Percentiles rank a stretch among this genome's conserved stretches.
phyloP scores from a whole-genome alignment of 495 filamentous ascomycete species.

The Tuber umbilicatum region DNA sequence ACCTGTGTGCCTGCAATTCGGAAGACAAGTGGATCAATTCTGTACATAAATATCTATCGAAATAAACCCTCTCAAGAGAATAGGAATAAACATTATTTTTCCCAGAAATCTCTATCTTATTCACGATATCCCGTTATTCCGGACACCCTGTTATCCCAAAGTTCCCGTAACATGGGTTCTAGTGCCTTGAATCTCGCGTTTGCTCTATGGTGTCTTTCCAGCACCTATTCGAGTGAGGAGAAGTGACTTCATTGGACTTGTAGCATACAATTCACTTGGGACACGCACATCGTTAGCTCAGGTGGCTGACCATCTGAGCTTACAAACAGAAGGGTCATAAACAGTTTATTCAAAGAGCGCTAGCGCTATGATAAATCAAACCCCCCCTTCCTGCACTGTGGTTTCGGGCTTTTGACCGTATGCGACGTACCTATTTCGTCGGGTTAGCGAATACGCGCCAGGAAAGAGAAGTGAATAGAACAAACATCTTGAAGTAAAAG shows the following conservation, averaged over 20 bases:
- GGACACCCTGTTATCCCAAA: too few species aligned
- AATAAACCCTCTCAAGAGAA: too few species aligned
- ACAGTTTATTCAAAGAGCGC: neutral
- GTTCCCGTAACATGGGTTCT: neutral
- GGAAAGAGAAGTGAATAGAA: slow-evolving; percentile 6
- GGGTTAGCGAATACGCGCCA: neutral
- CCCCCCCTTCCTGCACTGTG: neutral
- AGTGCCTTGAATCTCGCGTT: neutral
- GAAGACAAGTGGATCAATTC: too few species aligned
- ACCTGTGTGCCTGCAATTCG: too few species aligned
- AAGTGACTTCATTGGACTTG: neutral
- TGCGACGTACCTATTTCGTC: slow-evolving; percentile 9
- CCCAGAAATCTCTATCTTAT: too few species aligned
- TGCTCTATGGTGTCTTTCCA: neutral
- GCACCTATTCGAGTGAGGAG: neutral
- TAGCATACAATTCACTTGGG: neutral
- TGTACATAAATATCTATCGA: too few species aligned
- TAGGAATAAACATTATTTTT: too few species aligned
- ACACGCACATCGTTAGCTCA: neutral
- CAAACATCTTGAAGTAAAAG: slow-evolving; percentile 31
- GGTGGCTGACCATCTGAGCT: neutral
- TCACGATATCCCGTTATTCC: too few species aligned
- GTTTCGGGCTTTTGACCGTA: slow-evolving; percentile 15
- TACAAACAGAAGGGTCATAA: too few species aligned
- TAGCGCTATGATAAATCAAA: neutral